Base-by-base conservation (phyloP, 2,329 filamentous ascomycete genomes). In the Clonostachys rosea region DNA sequence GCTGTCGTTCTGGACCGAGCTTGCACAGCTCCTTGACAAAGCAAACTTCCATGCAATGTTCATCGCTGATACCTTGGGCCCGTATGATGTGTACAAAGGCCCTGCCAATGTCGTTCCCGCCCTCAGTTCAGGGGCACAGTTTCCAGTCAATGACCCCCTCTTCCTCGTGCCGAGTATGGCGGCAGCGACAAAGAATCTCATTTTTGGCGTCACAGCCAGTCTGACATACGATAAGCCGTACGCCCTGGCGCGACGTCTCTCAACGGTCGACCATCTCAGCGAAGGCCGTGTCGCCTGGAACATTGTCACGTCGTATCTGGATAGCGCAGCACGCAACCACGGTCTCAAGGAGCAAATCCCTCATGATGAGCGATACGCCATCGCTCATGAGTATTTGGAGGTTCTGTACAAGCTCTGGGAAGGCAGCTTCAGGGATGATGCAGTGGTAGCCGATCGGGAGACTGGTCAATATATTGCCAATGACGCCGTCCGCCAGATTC, bases 281-380 rank as follows among this genome's bases (percentile, higher is more conserved):
- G 75, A 77, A 47, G 81, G 82, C 41, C 70, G 73, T 10, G 53
- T 79, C 4, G 76, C 73, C 34, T 79, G 76, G 75, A 78, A 77
- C 53, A 78, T 87, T 39, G 83, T 87, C 1, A 87, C 83, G 0
- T 78, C 80, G 43, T 86, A 85, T 56, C 72, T 86, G 0, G 81
- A 86, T 56, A 83, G 77, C 3, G 83, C 83, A 1, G 83, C 83
- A 0, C 71, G 74, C 10, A 86, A 85, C 54, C 65, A 85, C 45
- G 79, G 80, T 2, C 71, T 74, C 40, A 64, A 70, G 17, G 67
- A 77, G 20, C 81, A 84, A 52, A 42, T 49, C 10, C 39, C 42
- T 4, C 51, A 53, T 37, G 51, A 53, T 17, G 45, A 48, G n/a
- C 41, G 51, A 34, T 52, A 52, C 12, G 41, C 46, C 16, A 49